Evolutionary conservation across 1,284 basidiomycete genomes (phyloP), one percentile per base, ranked within the genome.

Genomic region (Marasmius sp.): DNA sequence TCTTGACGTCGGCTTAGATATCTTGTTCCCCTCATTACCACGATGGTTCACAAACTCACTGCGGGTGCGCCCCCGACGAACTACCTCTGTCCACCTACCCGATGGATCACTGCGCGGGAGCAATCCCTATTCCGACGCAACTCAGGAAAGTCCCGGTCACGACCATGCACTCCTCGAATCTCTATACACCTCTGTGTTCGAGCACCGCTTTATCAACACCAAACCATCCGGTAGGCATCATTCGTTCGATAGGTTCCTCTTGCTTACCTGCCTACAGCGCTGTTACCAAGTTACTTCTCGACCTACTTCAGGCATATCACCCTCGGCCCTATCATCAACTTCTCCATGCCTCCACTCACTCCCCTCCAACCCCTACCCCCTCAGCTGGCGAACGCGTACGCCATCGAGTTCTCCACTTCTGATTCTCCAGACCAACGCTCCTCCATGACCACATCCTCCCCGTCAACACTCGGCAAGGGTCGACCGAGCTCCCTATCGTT

Each of bases 261-360:
- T 34, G 41, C 63, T 49, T 59, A 49, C 47, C 45, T 14, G 52
- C 33, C 53, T 51, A 14, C 65, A 88, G 90, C 88, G 61, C 77
- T 89, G 55, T 73, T 92, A 52, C 88, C 89, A 3, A 84, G 80
- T 52, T 86, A 90, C 70, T 87, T 92, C 68, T 86, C 86, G 7
- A 85, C 87, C 16, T 86, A 87, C 68, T 92, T 92, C 71, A 78
- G 85, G 56, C 86, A 86, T 64, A 86, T 89, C 20, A 78, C 79
- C 6, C 74, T 84, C 50, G 84, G 86, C 10, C 89, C 89, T 41
- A 78, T 85, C 39, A 72, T 89, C 43, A 80, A 81, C 62, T 87
- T 89, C 66, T 84, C 84, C 45, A 88, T 90, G 80, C 90, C 89
- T n/a, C 83, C 87, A 4, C 77, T 90, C 45, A 82, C 89, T 12